Base-by-base conservation (phyloP, 495 filamentous ascomycete species). In the Neurospora discreta region DNA sequence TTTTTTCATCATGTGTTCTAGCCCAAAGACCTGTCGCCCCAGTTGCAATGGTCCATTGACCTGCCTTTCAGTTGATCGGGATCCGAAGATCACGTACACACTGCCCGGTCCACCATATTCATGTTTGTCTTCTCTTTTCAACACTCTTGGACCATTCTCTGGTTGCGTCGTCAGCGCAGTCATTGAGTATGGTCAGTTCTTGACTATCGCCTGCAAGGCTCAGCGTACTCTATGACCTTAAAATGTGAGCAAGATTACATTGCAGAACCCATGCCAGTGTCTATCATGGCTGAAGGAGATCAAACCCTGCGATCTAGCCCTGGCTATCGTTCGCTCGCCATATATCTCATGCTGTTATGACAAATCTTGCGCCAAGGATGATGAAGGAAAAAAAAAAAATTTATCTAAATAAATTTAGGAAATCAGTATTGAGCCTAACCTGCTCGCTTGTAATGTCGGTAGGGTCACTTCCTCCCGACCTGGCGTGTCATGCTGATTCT, bases 141-240 rank as follows among this genome's bases (percentile, higher is more conserved):
- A 60, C 46, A 30, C 11, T 72, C 68, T 39, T 10, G 16, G 20
- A 13, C 16, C 36, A n/a, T 68, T 75, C 7, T 18, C 11, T 44
- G 42, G 26, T 40, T 30, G 52, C 52, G 52, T 60, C 52, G 26
- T 60, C 52, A 60, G 52, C 52, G 30, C 23, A 60, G 2, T 20
- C 44, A 76, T 79, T 79, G 78, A 79, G 76, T 76, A 76, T 79
- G 73, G 42, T n/a, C 69, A 70, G 36, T 42, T 65, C 2, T 69
- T n/a, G 68, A 40, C 40, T 69, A n/a, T 73, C 73, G 71, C 33
- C 73, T 79, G 76, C 77, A 77, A 79, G 75, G 77, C 73, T 77
- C 74, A 72, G 70, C 76, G 74, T 72, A 43, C 74, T 18, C 70
- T 15, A 7, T 42, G 68, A 60, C 52, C 13, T 26, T 33, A 33